Conservation (phyloP, 306 rosid species). For the Abrus precatorius region DNA sequence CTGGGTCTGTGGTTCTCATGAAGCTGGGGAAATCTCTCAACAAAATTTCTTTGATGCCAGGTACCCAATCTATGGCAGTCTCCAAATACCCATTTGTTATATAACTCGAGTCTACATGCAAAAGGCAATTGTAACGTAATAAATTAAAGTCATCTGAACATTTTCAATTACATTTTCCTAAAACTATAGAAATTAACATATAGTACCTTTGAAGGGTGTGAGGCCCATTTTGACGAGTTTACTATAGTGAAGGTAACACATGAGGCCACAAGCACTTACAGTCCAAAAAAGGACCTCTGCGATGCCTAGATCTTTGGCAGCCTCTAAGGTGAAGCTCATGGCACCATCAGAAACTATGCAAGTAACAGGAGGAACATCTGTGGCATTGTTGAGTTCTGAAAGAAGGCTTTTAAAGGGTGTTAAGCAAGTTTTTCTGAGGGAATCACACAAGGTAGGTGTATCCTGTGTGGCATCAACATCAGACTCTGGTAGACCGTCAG, state of each 20-base stretch:
- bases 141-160: background rate
- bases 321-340: constrained; percentile 34
- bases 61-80: constrained; percentile 18
- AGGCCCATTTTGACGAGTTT: constrained; percentile 6
- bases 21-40: constrained; percentile 59
- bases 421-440: constrained; percentile 19
- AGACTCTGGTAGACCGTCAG: constrained; percentile 30
- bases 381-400: background rate
- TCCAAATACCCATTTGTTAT: constrained; percentile 28
- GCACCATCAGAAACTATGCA: constrained; percentile 14
- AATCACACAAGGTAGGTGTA: constrained; percentile 24
- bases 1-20: constrained; percentile 55
- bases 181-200: no score
- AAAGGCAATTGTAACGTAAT: background rate
- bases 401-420: constrained; percentile 17
- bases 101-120: constrained; percentile 28
- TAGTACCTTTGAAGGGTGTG: background rate
- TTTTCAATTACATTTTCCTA: no score
- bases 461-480: constrained; percentile 31
- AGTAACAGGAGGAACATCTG: constrained; percentile 15
- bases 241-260: constrained; percentile 24
- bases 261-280: constrained; percentile 13
- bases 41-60: constrained; percentile 47
- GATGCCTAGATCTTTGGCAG: constrained; percentile 15
- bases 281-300: constrained; percentile 20